Conservation (phyloP, 2,329 filamentous ascomycete genomes). For the Pochonia chlamydosporia region DNA sequence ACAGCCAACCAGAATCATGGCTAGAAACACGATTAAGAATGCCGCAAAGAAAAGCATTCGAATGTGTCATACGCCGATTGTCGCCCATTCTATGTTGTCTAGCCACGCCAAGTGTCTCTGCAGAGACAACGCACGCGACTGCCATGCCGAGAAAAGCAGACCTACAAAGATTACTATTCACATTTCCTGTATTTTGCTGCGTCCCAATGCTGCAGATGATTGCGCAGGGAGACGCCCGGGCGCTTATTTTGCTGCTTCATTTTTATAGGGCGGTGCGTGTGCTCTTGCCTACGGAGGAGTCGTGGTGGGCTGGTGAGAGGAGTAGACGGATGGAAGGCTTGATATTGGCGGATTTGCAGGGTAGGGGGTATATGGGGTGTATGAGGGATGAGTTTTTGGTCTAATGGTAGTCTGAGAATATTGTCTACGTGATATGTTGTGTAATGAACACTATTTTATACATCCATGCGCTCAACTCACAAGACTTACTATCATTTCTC, state of each 20-base stretch:
- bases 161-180: background rate
- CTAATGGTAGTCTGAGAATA: too few relatives aligned
- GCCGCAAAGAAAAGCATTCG: conserved; percentile 14
- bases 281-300: background rate
- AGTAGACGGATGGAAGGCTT: background rate
- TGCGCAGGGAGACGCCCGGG: background rate
- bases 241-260: background rate
- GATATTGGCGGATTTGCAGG: background rate
- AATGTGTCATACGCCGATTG: conserved; percentile 12
- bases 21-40: background rate
- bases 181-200: background rate
- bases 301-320: background rate
- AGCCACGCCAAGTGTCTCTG: background rate
- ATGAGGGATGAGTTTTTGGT: too few relatives aligned
- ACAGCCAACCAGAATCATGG: background rate
- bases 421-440: too few relatives aligned
- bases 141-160: background rate
- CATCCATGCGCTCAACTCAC: too few relatives aligned
- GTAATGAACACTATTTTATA: too few relatives aligned
- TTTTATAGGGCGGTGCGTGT: background rate
- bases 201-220: background rate
- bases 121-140: background rate
- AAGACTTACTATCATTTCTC: too few relatives aligned
- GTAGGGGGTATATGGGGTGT: background rate
- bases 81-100: conserved; percentile 13